Evolutionary conservation across 1,284 basidiomycete species (phyloP), one percentile per base, ranked within the genome.

Genomic region (Porogramme epimiltina): DNA sequence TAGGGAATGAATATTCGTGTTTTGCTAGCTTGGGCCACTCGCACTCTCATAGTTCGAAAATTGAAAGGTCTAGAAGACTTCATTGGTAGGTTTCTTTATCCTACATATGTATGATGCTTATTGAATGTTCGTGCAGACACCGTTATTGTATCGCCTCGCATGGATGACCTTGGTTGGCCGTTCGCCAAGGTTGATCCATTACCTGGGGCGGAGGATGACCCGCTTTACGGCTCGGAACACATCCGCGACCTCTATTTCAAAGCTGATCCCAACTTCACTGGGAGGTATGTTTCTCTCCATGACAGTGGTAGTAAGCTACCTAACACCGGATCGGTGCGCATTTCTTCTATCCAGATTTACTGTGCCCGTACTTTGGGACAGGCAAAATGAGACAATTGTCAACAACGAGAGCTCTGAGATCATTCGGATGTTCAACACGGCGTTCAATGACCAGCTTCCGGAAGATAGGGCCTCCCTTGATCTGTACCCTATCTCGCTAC

Each of bases 321-420:
- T 3, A 91, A 94, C 4, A 95, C 95, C n/a, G n/a, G n/a, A n/a
- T n/a, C n/a, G n/a, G 74, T 94, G 44, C 75, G 98, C 24, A 26
- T 6, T 6, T n/a, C 2, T 11, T 24, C 4, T n/a, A 2, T 10
- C 2, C 20, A 56, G 55, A 1, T 94, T 91, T 76, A 93, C 93
- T 3, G 92, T 95, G 2, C 95, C 96, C 18, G 75, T 95, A 42
- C 75, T 98, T 1, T 99, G 94, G 93, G 97, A 98, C 75, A 96
- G 88, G 76, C 91, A 97, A 71, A 75, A 71, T 36, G 73, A 88
- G 50, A 93, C 91, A 26, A 91, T 99, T 60, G 96, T 99, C 50
- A 97, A 92, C 76, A 99, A 97, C 70, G 95, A 98, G 69, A 91
- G 87, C 58, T 87, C 89, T 0, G 94, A 97, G 72, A 95, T 98